Evolutionary conservation across 2,329 filamentous ascomycete species (phyloP), one percentile per base, ranked within the genome.

Genomic region (Fusarium annulatum): DNA sequence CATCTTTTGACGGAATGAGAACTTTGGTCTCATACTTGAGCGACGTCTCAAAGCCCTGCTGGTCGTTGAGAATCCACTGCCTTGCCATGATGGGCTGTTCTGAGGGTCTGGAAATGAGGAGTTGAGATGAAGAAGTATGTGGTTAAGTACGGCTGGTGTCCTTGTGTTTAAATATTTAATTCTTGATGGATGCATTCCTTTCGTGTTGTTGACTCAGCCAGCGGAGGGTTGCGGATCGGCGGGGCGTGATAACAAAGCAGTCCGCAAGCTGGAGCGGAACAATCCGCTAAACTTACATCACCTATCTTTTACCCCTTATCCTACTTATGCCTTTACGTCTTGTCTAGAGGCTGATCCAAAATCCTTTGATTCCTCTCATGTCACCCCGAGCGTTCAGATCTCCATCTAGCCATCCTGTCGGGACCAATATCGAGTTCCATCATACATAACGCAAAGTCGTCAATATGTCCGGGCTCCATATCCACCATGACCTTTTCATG

Each of bases 41-140:
- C 1, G 81, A 82, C 4, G 64, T 72, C 14, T 82, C 79, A 28
- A 81, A 83, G 59, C 81, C 81, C 23, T 80, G 71, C 58, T 83
- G 81, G 64, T 77, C 64, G 21, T 41, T 42, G 11, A 69, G 61
- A 34, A 65, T 70, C 65, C 60, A 83, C 59, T 78, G 80, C 61
- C 62, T 53, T 36, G 58, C 58, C 62, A 65, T 65, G 3, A n/a
- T 30, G 45, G 19, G 12, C 3, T 21, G 6, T 48, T 30, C 0
- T 21, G 26, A 21, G 6, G 12, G 0, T 21, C 19, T 11, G 18
- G 45, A 21, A 1, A 48, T 16, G 45, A n/a, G 0, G 4, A 30
- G 45, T 3, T 21, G 2, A 14, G 9, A 8, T 48, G 9, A 30
- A 9, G 26, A 21, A 48, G 19, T 21, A 28, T 3, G 23, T 45